Percentiles rank a stretch among this genome's conserved stretches.
These are phyloP conservation scores for Talaromyces atroroseus DNA, from an alignment of 2,329 filamentous ascomycete genomes.

Conservation along the genomic window DNA sequence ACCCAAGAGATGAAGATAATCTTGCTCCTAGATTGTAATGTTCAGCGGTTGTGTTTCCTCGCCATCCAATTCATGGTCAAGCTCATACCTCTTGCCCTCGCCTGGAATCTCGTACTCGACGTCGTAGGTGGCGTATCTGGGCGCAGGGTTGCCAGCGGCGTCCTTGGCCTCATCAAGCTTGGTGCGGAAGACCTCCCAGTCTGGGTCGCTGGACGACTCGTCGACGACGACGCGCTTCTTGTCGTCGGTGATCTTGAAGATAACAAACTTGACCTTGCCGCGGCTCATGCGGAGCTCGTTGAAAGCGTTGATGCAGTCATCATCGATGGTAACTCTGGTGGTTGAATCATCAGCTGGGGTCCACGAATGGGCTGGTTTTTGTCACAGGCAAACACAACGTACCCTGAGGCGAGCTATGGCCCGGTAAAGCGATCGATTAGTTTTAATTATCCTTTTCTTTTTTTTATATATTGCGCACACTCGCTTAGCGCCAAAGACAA, in stretches of 20 bases:
- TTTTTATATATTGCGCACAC: neutral
- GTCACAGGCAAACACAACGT: neutral
- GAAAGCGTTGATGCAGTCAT: slow-evolving; percentile 44
- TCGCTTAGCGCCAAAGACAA: neutral
- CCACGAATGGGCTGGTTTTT: neutral
- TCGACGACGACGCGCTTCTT: slow-evolving; percentile 47
- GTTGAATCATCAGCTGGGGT: neutral
- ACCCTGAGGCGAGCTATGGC: slow-evolving; percentile 14
- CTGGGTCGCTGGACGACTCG: slow-evolving; percentile 37
- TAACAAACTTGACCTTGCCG: slow-evolving; percentile 47
- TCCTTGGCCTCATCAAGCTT: slow-evolving; percentile 42
- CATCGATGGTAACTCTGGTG: slow-evolving; percentile 41
- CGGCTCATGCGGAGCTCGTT: slow-evolving; percentile 37
- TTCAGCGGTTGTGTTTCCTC: neutral
- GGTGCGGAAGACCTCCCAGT: slow-evolving; percentile 45
- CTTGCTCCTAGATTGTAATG: slow-evolving; percentile 38
- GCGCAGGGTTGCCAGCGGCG: slow-evolving; percentile 38
- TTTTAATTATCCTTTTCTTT: neutral
- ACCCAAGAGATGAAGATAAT: slow-evolving; percentile 49
- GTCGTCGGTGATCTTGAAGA: slow-evolving; percentile 49
- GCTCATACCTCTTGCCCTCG: slow-evolving; percentile 44
- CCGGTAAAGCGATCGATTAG: neutral
- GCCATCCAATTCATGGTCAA: neutral
- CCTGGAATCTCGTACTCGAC: slow-evolving; percentile 45
- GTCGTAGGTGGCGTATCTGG: slow-evolving; percentile 48